Conservation (phyloP, 495 filamentous ascomycete species). For the Talaromyces wortmannii region DNA sequence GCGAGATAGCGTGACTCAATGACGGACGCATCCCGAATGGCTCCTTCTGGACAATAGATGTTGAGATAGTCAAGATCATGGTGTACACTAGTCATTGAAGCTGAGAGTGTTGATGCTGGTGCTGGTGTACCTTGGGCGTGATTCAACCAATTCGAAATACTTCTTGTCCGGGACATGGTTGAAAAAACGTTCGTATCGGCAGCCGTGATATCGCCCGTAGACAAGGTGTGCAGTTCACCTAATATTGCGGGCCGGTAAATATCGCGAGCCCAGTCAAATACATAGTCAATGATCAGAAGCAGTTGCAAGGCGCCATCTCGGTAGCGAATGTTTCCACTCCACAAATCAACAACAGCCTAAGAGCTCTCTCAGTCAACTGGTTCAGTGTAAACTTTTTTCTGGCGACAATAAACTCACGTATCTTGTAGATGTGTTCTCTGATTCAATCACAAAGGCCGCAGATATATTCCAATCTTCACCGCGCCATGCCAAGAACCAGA, state of each 20-base stretch:
- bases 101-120: too few species aligned
- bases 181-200: too few species aligned
- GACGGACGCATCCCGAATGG: not conserved
- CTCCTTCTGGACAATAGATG: not conserved
- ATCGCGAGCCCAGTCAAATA: slow-evolving; percentile 27
- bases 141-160: too few species aligned
- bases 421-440: not conserved
- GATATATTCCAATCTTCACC: slow-evolving; percentile 13
- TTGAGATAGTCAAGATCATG: not conserved
- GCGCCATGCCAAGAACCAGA: slow-evolving; percentile 15
- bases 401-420: not conserved
- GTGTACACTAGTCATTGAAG: too few species aligned
- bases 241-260: slow-evolving; percentile 13
- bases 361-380: too few species aligned
- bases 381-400: not conserved
- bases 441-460: slow-evolving; percentile 1
- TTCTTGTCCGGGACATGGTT: too few species aligned
- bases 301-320: slow-evolving; percentile 19
- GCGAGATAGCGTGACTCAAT: not conserved
- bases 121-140: too few species aligned
- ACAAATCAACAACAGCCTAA: slow-evolving; percentile 12
- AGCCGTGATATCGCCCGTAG: too few species aligned
- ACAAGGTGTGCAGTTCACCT: not conserved
- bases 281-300: slow-evolving; percentile 24
- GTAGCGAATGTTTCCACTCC: slow-evolving; percentile 14